Conservation (phyloP, 768 basidiomycete genomes). For the Lentinula sp. region DNA sequence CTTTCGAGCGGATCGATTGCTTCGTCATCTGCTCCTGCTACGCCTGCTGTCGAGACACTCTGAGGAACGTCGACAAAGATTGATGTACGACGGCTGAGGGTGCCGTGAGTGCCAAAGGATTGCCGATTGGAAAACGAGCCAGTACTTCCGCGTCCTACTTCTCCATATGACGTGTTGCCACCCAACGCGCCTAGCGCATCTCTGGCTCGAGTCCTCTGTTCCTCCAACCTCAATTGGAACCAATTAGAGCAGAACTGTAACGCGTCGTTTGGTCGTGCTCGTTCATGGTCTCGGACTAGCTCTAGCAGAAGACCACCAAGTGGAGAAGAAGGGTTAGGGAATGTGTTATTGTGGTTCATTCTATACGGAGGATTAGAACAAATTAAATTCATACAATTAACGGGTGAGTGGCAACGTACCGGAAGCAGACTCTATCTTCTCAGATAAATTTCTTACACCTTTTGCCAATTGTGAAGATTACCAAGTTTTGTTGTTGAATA, state of each 20-base stretch:
- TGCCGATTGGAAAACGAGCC: constrained; percentile 40
- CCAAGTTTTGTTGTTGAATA: background rate
- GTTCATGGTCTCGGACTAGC: constrained; percentile 78
- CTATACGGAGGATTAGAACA: background rate
- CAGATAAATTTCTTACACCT: background rate
- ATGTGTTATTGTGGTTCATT: background rate
- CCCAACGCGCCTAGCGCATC: constrained; percentile 37
- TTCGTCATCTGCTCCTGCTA: constrained; percentile 18
- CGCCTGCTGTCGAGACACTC: constrained; percentile 74
- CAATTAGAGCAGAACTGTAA: constrained; percentile 93
- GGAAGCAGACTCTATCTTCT: background rate
- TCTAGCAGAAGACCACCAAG: constrained; percentile 81
- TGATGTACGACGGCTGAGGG: constrained; percentile 42
- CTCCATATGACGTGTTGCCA: constrained; percentile 26
- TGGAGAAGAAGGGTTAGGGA: constrained; percentile 45
- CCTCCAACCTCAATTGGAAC: constrained; percentile 86
- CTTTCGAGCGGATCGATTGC: background rate
- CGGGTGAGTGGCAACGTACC: background rate
- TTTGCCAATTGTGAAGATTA: background rate
- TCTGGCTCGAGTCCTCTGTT: constrained; percentile 72
- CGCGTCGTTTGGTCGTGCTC: constrained; percentile 83
- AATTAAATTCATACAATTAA: background rate
- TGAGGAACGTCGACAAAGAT: constrained; percentile 47
- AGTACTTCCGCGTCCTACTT: constrained; percentile 54
- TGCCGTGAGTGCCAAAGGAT: constrained; percentile 37